Evolutionary conservation across 2,329 filamentous ascomycete genomes (phyloP).

Genomic region (Colletotrichum sp.): DNA sequence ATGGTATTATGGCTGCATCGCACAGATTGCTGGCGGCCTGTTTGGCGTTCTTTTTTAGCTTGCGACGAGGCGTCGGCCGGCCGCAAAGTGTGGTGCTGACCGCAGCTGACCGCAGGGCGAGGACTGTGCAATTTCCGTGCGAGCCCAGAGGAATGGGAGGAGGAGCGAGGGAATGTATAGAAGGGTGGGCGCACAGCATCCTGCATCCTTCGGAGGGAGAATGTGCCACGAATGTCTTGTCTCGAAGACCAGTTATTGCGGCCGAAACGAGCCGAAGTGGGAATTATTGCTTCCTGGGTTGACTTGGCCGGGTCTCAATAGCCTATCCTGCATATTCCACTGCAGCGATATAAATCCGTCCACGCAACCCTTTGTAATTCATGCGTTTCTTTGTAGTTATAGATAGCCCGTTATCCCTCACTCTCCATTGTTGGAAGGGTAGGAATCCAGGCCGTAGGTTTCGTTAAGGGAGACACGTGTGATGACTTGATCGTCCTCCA

Average conservation of each 20-base stretch:
- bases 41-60: slow-evolving; percentile 14
- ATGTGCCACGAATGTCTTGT: not conserved
- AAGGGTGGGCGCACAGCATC: slow-evolving; percentile 5
- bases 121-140: slow-evolving; percentile 6
- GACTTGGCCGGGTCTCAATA: not conserved
- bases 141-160: not conserved
- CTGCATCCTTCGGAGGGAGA: not conserved
- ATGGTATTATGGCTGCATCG: slow-evolving; percentile 17
- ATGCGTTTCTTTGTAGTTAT: not conserved
- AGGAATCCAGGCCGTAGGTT: slow-evolving; percentile 63
- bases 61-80: slow-evolving; percentile 11
- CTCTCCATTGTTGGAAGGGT: slow-evolving; percentile 37
- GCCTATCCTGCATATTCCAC: not conserved
- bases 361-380: not conserved
- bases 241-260: not conserved
- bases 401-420: not conserved
- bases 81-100: slow-evolving; percentile 15
- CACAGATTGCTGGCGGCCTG: not conserved
- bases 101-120: slow-evolving; percentile 20
- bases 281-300: not conserved
- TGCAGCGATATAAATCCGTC: not conserved
- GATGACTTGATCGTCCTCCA: slow-evolving; percentile 60
- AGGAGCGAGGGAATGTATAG: slow-evolving; percentile 8
- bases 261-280: not conserved
- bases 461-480: slow-evolving; percentile 61